Evolutionary conservation across 225 moss, liverwort and hornwort species (phyloP).

Genomic region (Lunularia cruciata): DNA sequence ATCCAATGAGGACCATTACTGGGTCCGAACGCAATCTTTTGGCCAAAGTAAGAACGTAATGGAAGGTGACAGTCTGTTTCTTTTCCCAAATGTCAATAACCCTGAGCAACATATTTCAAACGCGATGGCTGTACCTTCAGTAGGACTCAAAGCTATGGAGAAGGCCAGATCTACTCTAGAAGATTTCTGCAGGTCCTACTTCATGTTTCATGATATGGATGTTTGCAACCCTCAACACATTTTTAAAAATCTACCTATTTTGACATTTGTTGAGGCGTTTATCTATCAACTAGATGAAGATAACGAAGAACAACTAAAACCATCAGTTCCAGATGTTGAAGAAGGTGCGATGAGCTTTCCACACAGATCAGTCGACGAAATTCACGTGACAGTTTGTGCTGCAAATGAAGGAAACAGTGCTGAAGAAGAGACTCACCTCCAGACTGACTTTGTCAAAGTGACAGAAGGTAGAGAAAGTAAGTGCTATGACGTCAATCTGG

Average conservation of each 20-base stretch:
- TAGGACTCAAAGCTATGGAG: slow-evolving; percentile 76
- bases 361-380: neutral
- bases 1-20: neutral
- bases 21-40: neutral
- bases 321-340: neutral
- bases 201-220: slow-evolving; percentile 92
- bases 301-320: slow-evolving; percentile 69
- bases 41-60: too few relatives aligned
- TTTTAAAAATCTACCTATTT: slow-evolving; percentile 76
- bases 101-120: too few relatives aligned
- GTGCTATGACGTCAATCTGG: slow-evolving; percentile 32
- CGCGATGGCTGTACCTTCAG: slow-evolving; percentile 35
- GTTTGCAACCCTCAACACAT: slow-evolving; percentile 59
- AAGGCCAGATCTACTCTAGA: slow-evolving; percentile 82
- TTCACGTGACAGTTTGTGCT: neutral
- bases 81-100: too few relatives aligned
- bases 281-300: slow-evolving; percentile 90
- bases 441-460: slow-evolving; percentile 18
- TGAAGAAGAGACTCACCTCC: slow-evolving; percentile 1
- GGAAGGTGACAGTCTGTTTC: neutral
- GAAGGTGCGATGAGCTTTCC: neutral
- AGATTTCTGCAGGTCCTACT: slow-evolving; percentile 98
- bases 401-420: neutral
- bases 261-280: slow-evolving; percentile 75
- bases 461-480: neutral